Percentiles rank a stretch among this genome's conserved stretches.
phyloP scores from a whole-genome alignment of 345 rosid genomes.

The Zanthoxylum bungeanum region DNA sequence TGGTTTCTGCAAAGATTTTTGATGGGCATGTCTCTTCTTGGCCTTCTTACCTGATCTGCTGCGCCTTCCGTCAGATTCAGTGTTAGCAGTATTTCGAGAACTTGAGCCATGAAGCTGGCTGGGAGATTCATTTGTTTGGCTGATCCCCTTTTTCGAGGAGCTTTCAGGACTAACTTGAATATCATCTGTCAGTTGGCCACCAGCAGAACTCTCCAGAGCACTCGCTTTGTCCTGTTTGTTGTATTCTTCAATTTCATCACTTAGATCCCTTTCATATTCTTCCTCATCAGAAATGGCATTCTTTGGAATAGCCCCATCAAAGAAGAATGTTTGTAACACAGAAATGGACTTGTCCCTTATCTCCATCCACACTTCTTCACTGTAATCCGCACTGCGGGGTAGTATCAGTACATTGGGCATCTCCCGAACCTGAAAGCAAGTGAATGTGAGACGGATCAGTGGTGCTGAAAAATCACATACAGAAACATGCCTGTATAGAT shows the following conservation, averaged over 20 bases:
- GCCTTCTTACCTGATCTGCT: slow-evolving; percentile 93
- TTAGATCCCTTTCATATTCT: slow-evolving; percentile 60
- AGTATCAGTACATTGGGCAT: slow-evolving; percentile 98
- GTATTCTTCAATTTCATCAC: slow-evolving; percentile 43
- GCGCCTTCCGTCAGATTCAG: slow-evolving; percentile 61
- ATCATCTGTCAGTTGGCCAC: slow-evolving; percentile 45
- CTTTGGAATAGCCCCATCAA: slow-evolving; percentile 69
- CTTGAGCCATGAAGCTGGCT: slow-evolving; percentile 51
- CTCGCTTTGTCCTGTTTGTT: slow-evolving; percentile 39
- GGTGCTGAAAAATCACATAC: not conserved
- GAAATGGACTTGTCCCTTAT: slow-evolving; percentile 90
- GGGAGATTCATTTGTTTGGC: slow-evolving; percentile 47
- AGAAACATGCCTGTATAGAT: not conserved
- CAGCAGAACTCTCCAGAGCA: slow-evolving; percentile 43
- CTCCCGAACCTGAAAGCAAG: slow-evolving; percentile 76
- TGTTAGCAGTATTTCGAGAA: slow-evolving; percentile 36
- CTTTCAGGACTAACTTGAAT: slow-evolving; percentile 49
- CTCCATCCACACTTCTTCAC: slow-evolving; percentile 99
- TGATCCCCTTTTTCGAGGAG: slow-evolving; percentile 39
- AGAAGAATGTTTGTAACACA: slow-evolving; percentile 74
- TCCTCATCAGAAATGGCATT: slow-evolving; percentile 83
- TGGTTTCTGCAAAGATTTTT: slow-evolving; percentile 52
- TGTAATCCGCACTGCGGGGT: slow-evolving; percentile 98
- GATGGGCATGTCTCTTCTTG: slow-evolving; percentile 86
- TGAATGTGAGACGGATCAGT: not conserved